Percentiles rank a stretch among this genome's conserved stretches.
These are phyloP conservation scores for Candida smagusa DNA, from an alignment of 1,139 yeast genomes.

Conservation along the genomic window DNA sequence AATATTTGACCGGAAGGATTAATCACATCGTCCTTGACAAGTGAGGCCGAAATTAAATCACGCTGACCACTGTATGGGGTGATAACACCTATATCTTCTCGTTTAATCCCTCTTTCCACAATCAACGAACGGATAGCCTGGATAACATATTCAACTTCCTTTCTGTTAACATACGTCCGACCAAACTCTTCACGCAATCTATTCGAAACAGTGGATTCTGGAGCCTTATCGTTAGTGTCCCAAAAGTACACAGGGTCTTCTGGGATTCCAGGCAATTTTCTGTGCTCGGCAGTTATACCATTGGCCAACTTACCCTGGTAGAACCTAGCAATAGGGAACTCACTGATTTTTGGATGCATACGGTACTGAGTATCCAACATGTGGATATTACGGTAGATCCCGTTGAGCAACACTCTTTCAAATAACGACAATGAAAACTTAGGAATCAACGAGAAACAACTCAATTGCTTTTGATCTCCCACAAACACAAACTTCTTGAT, in stretches of 20 bases:
- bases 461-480: conserved; percentile 66
- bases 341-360: conserved; percentile 63
- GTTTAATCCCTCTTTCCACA: conserved; percentile 49
- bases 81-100: conserved; percentile 57
- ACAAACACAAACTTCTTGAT: conserved; percentile 67
- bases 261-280: conserved; percentile 39
- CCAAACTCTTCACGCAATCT: conserved; percentile 48
- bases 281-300: conserved; percentile 54
- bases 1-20: conserved; percentile 54
- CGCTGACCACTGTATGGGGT: conserved; percentile 76
- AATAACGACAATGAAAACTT: conserved; percentile 56
- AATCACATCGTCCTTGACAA: conserved; percentile 49
- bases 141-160: conserved; percentile 49
- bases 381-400: conserved; percentile 55
- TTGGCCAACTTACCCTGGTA: conserved; percentile 54
- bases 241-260: conserved; percentile 51
- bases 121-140: conserved; percentile 48
- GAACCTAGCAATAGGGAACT: conserved; percentile 58
- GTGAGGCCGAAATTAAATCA: conserved; percentile 51
- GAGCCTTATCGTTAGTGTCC: conserved; percentile 43
- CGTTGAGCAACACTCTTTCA: conserved; percentile 56
- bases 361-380: conserved; percentile 73
- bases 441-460: conserved; percentile 65
- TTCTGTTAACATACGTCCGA: conserved; percentile 50
- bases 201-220: conserved; percentile 46